phyloP scores from a whole-genome alignment of 176 grass and related monocot genomes.

The Triticum aestivum region DNA sequence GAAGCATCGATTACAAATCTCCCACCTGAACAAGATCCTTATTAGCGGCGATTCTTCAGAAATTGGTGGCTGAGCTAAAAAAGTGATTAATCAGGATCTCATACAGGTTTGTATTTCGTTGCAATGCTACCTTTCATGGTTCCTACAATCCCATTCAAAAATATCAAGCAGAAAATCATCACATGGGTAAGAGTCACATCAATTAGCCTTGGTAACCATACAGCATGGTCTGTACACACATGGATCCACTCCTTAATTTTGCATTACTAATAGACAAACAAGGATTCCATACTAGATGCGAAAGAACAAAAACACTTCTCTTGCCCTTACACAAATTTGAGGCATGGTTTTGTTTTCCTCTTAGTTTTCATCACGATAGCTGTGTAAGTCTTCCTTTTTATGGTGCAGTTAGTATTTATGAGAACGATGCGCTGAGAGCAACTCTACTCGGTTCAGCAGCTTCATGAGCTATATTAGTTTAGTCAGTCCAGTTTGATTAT shows the following conservation, averaged over 20 bases:
- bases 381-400: background rate
- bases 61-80: background rate
- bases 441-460: background rate
- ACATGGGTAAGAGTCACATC: background rate
- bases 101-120: background rate
- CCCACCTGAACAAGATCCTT: background rate
- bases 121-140: background rate
- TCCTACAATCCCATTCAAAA: background rate
- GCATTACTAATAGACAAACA: background rate
- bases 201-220: slow-evolving; percentile 3
- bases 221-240: background rate
- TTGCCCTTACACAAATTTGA: slow-evolving; percentile 7
- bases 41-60: background rate
- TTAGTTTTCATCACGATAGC: background rate
- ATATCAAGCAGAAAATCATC: background rate
- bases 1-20: background rate
- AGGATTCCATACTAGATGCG: background rate
- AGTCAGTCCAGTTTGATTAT: background rate
- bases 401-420: background rate
- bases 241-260: background rate
- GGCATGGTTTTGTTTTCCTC: background rate
- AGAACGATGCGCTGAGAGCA: background rate
- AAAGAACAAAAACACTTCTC: background rate
- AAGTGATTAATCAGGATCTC: background rate
- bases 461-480: background rate